A percentile compares a stretch with the other conserved stretches of the same genome.
Conservation (phyloP, 208 protist species). For the Novymonas esmeraldas region DNA sequence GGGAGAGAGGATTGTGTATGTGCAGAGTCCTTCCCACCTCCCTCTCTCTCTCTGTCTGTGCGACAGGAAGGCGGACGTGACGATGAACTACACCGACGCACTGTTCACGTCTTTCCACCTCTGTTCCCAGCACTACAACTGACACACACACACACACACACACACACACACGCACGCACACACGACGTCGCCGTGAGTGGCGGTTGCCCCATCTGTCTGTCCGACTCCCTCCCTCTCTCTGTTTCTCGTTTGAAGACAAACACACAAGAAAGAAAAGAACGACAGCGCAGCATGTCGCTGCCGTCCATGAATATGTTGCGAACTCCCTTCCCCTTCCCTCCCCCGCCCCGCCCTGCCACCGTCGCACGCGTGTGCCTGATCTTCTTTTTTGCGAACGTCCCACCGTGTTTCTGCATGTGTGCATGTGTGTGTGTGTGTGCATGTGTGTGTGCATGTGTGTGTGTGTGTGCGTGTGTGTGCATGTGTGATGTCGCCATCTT, state of each 20-base stretch:
- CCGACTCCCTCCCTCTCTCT: not conserved
- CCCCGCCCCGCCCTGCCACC: no score
- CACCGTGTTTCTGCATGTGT: not conserved
- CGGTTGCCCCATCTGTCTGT: not conserved
- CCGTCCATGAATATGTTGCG: no score
- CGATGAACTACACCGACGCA: no score
- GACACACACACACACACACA: not conserved
- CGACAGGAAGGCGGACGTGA: no score
- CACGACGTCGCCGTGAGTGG: not conserved
- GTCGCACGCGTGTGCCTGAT: no score
- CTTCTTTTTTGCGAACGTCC: no score
- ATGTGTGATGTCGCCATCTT: no score
- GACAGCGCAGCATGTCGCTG: no score
- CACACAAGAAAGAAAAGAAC: no score
- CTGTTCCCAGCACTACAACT: not conserved
- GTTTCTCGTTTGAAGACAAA: not conserved
- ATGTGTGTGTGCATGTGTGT: constrained; percentile 1
- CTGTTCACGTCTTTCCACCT: not conserved
- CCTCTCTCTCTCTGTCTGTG: not conserved
- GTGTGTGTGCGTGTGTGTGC: not conserved
- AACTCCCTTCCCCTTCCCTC: no score
- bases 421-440: not conserved
- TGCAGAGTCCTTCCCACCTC: not conserved
- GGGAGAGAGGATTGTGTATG: not conserved
- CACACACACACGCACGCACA: not conserved